Evolutionary conservation across 225 moss, liverwort and hornwort species (phyloP), one percentile per base, ranked within the genome.

Genomic region (Marchantia paleacea): DNA sequence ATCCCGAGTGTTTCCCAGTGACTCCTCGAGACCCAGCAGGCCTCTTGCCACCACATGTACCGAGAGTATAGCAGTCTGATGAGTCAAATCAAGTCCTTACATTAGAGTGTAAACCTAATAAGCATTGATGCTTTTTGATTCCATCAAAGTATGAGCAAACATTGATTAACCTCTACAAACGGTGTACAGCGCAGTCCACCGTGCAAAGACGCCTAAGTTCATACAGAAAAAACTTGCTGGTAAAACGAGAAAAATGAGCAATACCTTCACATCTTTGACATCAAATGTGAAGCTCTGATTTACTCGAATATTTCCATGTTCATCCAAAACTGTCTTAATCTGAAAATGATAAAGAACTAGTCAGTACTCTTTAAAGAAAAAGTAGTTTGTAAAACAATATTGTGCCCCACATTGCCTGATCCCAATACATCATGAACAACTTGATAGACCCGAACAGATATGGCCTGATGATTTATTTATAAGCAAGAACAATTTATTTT

Each of bases 251-350:
- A 75, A 28, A n/a, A 75, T 28, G 16, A 15, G 2, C 19, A 29
- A n/a, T 64, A 88, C 88, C 88, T 92, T 88, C 77, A 89, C 78
- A 83, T 96, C 96, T 81, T 92, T 91, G 53, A 94, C 94, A 88
- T 96, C 91, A 77, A 94, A 96, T 54, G 88, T 91, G 84, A 94
- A 96, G 85, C 89, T 88, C 85, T 96, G 92, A 81, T 97, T 93
- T 83, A 97, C 89, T 80, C 79, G 82, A 9, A 94, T 63, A 64
- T 86, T 78, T 52, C 92, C 92, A 82, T 88, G 73, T 84, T 93
- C 82, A 77, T 85, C 85, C 85, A 62, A 25, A 3, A 68, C 81
- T 48, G 73, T 63, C 76, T 79, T 88, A 15, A 85, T 54, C 88
- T 88, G 83, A 85, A 90, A 75, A 29, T 6, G 39, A 39, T 19